A percentile compares a stretch with the other conserved stretches of the same genome.
phyloP scores from a whole-genome alignment of 2,329 filamentous ascomycete species.

The Microdochium trichocladiopsis region DNA sequence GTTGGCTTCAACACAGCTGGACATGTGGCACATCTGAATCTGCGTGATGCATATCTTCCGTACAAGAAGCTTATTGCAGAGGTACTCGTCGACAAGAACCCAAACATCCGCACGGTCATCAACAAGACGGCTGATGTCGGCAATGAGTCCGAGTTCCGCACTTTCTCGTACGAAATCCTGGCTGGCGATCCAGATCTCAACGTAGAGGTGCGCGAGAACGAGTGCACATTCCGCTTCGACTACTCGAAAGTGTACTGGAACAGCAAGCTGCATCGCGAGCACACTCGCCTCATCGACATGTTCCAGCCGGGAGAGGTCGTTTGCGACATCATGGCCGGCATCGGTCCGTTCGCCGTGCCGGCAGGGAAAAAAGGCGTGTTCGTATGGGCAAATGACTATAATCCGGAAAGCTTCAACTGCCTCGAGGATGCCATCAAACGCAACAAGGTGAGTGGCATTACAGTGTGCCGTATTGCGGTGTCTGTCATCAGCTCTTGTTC shows the following conservation, averaged over 20 bases:
- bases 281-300: conserved; percentile 67
- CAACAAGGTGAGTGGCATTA: conserved; percentile 75
- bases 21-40: conserved; percentile 89
- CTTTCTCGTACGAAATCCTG: conserved; percentile 87
- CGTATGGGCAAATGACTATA: conserved; percentile 95
- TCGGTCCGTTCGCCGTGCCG: conserved; percentile 90
- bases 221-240: conserved; percentile 86
- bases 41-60: conserved; percentile 72
- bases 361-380: conserved; percentile 86
- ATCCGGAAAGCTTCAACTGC: conserved; percentile 75
- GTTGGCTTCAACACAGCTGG: conserved; percentile 83
- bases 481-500: conserved; percentile 5
- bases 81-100: conserved; percentile 86
- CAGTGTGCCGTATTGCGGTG: background rate
- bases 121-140: conserved; percentile 93
- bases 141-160: conserved; percentile 76
- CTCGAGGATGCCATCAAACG: conserved; percentile 62
- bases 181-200: conserved; percentile 73
- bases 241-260: conserved; percentile 99
- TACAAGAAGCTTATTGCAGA: conserved; percentile 84
- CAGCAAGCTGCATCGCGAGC: conserved; percentile 81
- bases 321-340: conserved; percentile 94
- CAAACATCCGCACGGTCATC: conserved; percentile 77
- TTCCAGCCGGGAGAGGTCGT: conserved; percentile 85
- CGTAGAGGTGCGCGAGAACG: conserved; percentile 74